These are phyloP conservation scores for Anacardium occidentale DNA, from an alignment of 345 rosid genomes.

Conservation along the genomic window DNA sequence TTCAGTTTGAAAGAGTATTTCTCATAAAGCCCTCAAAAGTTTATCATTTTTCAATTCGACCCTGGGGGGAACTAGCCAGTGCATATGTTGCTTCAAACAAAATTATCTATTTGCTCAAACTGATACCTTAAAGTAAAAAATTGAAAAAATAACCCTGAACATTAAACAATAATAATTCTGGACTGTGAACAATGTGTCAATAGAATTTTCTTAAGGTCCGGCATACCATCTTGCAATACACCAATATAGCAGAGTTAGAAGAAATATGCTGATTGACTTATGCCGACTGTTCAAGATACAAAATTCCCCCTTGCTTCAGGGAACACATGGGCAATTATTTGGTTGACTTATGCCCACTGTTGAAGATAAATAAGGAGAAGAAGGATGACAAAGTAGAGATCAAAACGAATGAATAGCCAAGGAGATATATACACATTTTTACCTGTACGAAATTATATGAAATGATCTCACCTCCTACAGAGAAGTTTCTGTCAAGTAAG, in stretches of 20 bases:
- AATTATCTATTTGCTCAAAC: too few relatives aligned
- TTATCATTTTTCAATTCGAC: too few relatives aligned
- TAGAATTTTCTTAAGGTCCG: background rate
- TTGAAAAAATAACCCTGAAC: too few relatives aligned
- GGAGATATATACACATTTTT: conserved; percentile 32
- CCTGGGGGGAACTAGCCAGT: too few relatives aligned
- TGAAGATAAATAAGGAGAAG: conserved; percentile 15
- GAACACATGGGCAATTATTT: conserved; percentile 25
- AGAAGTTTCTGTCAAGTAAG: conserved; percentile 9
- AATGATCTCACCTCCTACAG: conserved; percentile 2
- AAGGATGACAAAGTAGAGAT: conserved; percentile 1
- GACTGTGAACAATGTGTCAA: background rate
- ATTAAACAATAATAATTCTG: too few relatives aligned
- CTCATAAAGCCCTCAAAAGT: too few relatives aligned
- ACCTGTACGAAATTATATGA: conserved; percentile 17
- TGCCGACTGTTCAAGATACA: conserved; percentile 24
- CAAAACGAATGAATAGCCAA: background rate
- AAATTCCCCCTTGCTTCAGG: conserved; percentile 27
- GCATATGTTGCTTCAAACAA: too few relatives aligned
- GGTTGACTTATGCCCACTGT: conserved; percentile 16
- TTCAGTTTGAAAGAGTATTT: too few relatives aligned
- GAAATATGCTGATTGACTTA: too few relatives aligned
- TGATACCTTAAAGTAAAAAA: too few relatives aligned
- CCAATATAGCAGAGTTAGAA: background rate
- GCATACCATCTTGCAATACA: background rate